These are phyloP conservation scores for Hanseniaspora mollemarum DNA, from an alignment of 805 yeast genomes.

Conservation along the genomic window DNA sequence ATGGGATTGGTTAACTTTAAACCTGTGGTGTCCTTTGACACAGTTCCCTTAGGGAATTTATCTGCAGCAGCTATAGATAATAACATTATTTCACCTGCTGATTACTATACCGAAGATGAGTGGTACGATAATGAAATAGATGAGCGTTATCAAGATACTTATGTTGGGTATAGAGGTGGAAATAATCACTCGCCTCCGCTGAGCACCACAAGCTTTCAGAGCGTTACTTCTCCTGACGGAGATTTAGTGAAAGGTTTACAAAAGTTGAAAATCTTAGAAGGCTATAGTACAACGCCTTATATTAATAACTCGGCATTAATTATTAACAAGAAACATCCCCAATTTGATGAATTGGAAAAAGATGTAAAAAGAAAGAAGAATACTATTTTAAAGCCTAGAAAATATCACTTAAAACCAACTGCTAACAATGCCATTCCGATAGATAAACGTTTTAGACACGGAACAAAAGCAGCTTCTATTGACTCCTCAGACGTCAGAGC, in stretches of 20 bases:
- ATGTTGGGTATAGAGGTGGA: slow-evolving; percentile 10
- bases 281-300: slow-evolving; percentile 29
- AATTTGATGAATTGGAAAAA: slow-evolving; percentile 19
- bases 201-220: neutral
- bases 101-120: slow-evolving; percentile 28
- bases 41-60: slow-evolving; percentile 25
- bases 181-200: neutral
- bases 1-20: slow-evolving; percentile 17
- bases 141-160: slow-evolving; percentile 13
- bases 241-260: slow-evolving; percentile 2
- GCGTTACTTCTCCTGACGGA: neutral
- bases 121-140: slow-evolving; percentile 27
- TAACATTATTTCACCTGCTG: slow-evolving; percentile 25
- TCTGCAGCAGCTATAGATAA: slow-evolving; percentile 20
- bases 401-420: neutral
- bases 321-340: slow-evolving; percentile 22
- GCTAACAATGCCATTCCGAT: neutral
- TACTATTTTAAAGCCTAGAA: neutral
- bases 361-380: slow-evolving; percentile 3
- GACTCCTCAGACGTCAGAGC: slow-evolving; percentile 11
- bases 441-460: slow-evolving; percentile 7
- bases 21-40: slow-evolving; percentile 29
- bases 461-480: slow-evolving; percentile 7
- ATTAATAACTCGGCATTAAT: slow-evolving; percentile 26
- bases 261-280: slow-evolving; percentile 7